Base-by-base conservation (phyloP, 441 rosid genomes). In the Populus hybrid region DNA sequence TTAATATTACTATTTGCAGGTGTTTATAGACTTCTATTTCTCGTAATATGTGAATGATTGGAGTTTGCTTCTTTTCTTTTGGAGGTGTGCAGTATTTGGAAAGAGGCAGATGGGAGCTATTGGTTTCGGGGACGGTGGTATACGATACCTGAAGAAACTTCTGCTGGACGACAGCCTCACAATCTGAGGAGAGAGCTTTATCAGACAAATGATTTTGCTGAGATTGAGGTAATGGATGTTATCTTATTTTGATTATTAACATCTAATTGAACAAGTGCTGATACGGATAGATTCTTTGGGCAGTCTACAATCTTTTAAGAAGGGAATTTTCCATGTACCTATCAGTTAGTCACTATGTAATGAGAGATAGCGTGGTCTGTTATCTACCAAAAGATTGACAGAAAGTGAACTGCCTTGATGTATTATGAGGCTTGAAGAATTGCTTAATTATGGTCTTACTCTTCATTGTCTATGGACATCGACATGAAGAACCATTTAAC, bases 91-190 rank as follows among this genome's bases (percentile, higher is more conserved):
- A 92, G 96, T 23, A 69, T 93, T 28, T 96, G 99, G 99, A 96
- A 86, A 84, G 98, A 85, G 65, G 86, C 75, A 31, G 90, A 87
- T 77, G 94, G 88, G 12, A 90, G 84, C 78, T 94, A 89, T 79
- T 89, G 97, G 97, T 79, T 89, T 83, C 76, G 85, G 20, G 99
- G 89, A 64, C 88, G 76, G 21, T 96, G 98, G 99, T 96, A 91
- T 79, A 83, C 93, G 9, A 94, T 94, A 74, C 98, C 98, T 2
- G 99, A 94, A 86, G 98, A 94, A 86, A 93, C 99, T 71, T 91
- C 89, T 56, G 80, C 90, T 7, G 98, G 98, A 66, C 86, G 99
- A 64, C 98, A 93, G 84, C 77, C 87, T 4, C 99, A 94, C 86
- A 96, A 92, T 35, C 75, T 94, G 73, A 93, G 81, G 73, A 88